Evolutionary conservation across 495 filamentous ascomycete genomes (phyloP).

Genomic region (Penicillium daleae): DNA sequence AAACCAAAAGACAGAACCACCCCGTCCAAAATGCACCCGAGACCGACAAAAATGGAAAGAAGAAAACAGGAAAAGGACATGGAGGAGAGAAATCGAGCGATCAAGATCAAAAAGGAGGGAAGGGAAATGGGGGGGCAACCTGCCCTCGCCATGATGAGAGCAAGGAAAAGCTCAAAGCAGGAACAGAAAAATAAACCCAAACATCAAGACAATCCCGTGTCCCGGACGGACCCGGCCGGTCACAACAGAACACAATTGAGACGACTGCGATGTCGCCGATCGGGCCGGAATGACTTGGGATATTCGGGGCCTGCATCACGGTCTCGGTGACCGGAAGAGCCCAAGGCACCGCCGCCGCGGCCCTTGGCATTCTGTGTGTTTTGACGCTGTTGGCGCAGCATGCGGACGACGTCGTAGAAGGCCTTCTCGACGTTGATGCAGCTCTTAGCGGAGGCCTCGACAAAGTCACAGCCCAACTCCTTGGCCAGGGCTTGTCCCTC

Average conservation of each 20-base stretch:
- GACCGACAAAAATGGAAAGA: constrained; percentile 24
- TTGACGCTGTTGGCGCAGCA: constrained; percentile 81
- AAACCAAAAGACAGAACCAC: constrained; percentile 38
- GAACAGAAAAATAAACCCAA: constrained; percentile 23
- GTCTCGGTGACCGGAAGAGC: constrained; percentile 41
- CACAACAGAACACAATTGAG: constrained; percentile 49
- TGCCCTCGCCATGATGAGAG: neutral
- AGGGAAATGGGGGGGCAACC: constrained; percentile 5
- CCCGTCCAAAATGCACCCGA: constrained; percentile 36
- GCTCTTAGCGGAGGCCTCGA: constrained; percentile 98
- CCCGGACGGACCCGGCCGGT: constrained; percentile 21
- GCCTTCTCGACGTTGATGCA: constrained; percentile 99
- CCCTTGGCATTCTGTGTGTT: constrained; percentile 44
- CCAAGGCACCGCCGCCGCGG: constrained; percentile 46
- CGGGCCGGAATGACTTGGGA: constrained; percentile 46
- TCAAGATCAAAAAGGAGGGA: constrained; percentile 9
- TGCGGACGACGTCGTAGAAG: constrained; percentile 95
- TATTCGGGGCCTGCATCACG: constrained; percentile 48
- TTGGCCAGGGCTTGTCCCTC: constrained; percentile 91
- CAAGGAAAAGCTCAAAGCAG: constrained; percentile 21
- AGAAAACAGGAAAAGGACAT: constrained; percentile 19
- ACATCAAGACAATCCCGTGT: constrained; percentile 11
- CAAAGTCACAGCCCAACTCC: constrained; percentile 94
- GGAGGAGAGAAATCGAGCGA: constrained; percentile 17
- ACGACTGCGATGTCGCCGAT: constrained; percentile 44